These are phyloP conservation scores for Sequoiadendron giganteum DNA, from an alignment of 75 land plant genomes.

Conservation along the genomic window DNA sequence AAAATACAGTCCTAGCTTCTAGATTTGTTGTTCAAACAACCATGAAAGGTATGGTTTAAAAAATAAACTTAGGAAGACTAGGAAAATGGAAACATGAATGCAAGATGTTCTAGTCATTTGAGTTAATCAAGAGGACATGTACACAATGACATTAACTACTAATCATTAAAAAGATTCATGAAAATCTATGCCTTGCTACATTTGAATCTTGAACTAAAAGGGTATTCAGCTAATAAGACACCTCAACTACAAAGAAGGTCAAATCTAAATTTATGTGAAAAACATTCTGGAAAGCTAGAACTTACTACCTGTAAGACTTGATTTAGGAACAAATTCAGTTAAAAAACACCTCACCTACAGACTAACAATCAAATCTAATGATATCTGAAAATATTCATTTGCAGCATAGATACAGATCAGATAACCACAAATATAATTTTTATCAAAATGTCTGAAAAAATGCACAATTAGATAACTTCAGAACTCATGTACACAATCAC, in stretches of 20 bases:
- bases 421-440: neutral
- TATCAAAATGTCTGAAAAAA: constrained; percentile 1
- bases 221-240: neutral
- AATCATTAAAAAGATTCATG: neutral
- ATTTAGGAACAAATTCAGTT: neutral
- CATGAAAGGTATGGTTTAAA: neutral
- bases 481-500: neutral
- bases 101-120: too few species aligned
- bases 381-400: neutral
- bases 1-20: neutral
- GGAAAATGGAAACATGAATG: too few species aligned
- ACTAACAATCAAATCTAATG: neutral
- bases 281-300: neutral
- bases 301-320: neutral
- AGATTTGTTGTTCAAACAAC: neutral
- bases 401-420: neutral
- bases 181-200: neutral
- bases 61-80: too few species aligned
- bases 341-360: neutral
- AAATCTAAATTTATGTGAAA: neutral
- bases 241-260: neutral
- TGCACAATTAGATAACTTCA: neutral
- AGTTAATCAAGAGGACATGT: neutral
- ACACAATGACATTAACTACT: neutral
- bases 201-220: neutral